Evolutionary conservation across 768 basidiomycete species (phyloP), one percentile per base, ranked within the genome.

Genomic region (Pleurotus giganteus): DNA sequence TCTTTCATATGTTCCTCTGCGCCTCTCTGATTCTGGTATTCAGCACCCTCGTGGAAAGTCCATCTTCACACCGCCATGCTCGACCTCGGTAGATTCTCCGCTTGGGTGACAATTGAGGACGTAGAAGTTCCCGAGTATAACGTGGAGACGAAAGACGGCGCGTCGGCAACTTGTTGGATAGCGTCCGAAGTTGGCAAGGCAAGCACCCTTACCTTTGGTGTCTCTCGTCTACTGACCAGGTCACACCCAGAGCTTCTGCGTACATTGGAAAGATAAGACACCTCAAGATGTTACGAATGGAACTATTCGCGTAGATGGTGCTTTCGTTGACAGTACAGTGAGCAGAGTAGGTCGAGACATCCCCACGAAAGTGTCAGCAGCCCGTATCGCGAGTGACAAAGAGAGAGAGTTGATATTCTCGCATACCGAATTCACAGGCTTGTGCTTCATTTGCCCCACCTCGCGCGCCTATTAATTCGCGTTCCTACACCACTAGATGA

Each of bases 151-250:
- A 37, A 60, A 5, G 61, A 61, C 36, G 44, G 45, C 15, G 47
- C 37, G 27, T 29, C 56, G 0, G 61, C 57, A 3, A 63, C 60
- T 9, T 67, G 65, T 44, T 66, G 63, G 63, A 62, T 67, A 2
- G 50, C 58, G 6, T 67, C 66, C 1, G 63, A 67, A 28, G 52
- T 56, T 4, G 65, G 63, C n/a, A 67, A 67, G 55, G 66, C 63
- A 21, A 21, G 57, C 2, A 41, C n/a, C 29, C 36, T 37, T 39
- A 52, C 23, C 19, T 4, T 12, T 32, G 29, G 27, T 31, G 26
- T 17, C 34, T 8, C 42, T 29, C 32, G 27, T 26, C 17, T 34
- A 19, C 9, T 11, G 11, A 26, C 28, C 6, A 11, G n/a, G n/a
- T 21, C 1, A 19, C 21, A 24, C 12, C 29, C 24, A 66, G 65